These are phyloP conservation scores for Halophytophthora polymorphica DNA, from an alignment of 352 stramenopile genomes.

Conservation along the genomic window DNA sequence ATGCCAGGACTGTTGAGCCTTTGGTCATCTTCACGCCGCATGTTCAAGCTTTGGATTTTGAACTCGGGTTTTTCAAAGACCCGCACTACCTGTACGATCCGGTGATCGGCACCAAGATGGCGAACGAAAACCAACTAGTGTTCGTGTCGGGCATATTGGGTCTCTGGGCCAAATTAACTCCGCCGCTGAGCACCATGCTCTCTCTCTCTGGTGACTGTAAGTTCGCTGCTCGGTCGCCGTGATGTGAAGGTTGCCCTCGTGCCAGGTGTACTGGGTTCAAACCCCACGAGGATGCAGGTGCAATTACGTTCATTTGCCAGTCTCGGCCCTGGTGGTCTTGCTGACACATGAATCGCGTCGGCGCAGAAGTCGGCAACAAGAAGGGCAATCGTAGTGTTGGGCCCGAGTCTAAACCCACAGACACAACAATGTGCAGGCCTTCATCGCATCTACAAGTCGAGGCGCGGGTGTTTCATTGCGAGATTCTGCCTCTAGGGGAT, in stretches of 20 bases:
- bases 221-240: slow-evolving; percentile 4
- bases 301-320: no score
- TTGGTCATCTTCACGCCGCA: slow-evolving; percentile 19
- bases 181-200: slow-evolving; percentile 14
- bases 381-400: not conserved
- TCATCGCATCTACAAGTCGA: slow-evolving; percentile 4
- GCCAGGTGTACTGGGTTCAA: not conserved
- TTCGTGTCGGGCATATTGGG: slow-evolving; percentile 10
- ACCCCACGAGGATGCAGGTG: no score
- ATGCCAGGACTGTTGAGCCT: slow-evolving; percentile 12
- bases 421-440: not conserved
- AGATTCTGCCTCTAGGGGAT: slow-evolving; percentile 15
- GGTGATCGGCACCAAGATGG: not conserved
- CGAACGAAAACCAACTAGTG: slow-evolving; percentile 11
- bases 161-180: slow-evolving; percentile 15
- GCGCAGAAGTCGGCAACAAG: no score
- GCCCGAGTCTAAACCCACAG: not conserved
- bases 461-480: slow-evolving; percentile 1
- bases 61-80: slow-evolving; percentile 8
- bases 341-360: no score
- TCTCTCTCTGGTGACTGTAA: slow-evolving; percentile 7
- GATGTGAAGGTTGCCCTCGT: slow-evolving; percentile 6
- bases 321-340: no score
- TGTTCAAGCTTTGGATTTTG: slow-evolving; percentile 11
- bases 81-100: slow-evolving; percentile 3